These are phyloP conservation scores for Cryptomeria japonica DNA, from an alignment of 75 land plant species.

Conservation along the genomic window DNA sequence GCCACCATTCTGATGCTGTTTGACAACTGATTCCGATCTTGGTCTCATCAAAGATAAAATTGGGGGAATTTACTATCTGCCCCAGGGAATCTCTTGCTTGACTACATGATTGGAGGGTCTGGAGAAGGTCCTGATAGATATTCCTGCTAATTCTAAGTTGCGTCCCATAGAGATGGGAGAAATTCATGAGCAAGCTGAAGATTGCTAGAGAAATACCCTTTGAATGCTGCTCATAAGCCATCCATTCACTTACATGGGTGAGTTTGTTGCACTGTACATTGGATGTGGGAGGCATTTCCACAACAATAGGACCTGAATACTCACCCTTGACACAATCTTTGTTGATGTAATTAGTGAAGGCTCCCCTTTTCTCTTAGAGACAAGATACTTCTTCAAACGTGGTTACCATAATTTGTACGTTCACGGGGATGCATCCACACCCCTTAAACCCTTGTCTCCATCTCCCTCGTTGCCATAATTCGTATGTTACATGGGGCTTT, in stretches of 20 bases:
- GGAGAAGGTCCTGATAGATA: too few relatives aligned
- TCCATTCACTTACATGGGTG: not conserved
- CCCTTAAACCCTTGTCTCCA: too few relatives aligned
- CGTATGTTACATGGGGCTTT: too few relatives aligned
- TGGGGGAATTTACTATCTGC: too few relatives aligned
- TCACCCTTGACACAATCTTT: not conserved
- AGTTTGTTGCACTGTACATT: not conserved
- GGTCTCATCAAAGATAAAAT: too few relatives aligned
- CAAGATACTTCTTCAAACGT: not conserved
- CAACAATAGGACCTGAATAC: not conserved
- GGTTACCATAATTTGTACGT: not conserved
- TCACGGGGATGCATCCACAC: not conserved
- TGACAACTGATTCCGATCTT: too few relatives aligned
- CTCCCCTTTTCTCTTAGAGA: not conserved
- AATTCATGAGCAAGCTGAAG: not conserved
- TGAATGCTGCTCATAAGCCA: not conserved
- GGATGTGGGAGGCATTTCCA: not conserved
- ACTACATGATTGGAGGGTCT: too few relatives aligned
- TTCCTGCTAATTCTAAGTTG: not conserved
- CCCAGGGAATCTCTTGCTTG: too few relatives aligned
- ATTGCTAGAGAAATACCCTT: not conserved
- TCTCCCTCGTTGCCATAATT: too few relatives aligned
- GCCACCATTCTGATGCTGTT: too few relatives aligned
- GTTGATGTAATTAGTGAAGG: not conserved
- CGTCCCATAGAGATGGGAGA: not conserved